Base-by-base conservation (phyloP, 371 early-diverging fungal species). In the Actinomucor elegans region DNA sequence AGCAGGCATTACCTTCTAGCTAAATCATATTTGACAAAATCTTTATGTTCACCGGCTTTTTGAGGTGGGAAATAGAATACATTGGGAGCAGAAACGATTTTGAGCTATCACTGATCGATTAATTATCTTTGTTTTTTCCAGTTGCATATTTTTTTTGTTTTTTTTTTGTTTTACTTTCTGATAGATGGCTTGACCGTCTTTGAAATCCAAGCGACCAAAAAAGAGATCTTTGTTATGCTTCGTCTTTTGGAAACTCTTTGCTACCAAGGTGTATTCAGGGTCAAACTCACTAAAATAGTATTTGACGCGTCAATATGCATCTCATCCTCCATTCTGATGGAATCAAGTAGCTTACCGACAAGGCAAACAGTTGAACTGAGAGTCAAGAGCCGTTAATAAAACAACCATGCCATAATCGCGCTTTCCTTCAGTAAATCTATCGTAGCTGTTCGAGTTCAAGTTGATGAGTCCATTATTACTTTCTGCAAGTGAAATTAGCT, bases 351-450 rank as follows among this genome's bases (percentile, higher is more conserved):
- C 37, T 59, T 81, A 90, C 94, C 71, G 73, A 81, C 94, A 94
- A 23, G 90, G 89, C 18, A 58, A 55, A 63, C 94, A 94, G 36
- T 80, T 70, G 57, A 88, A 79, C 41, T 84, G 75, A 15, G 82
- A 73, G n/a, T 75, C 73, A 33, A 85, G 52, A 5, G 93, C 90
- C 20, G 94, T 94, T 45, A 94, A 69, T 18, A 91, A 66, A 4
- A 89, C 82, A 20, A 87, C 81, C 42, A 90, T 49, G 20, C 89
- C 86, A 64, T 89, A 94, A 65, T 89, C 86, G 31, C 94, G 73
- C 24, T 91, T 92, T 46, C 75, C 79, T 55, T 86, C 83, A 35
- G 88, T 82, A 48, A 79, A 75, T 46, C 86, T 72, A 12, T 74
- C 77, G 57, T 81, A 92, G 17, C 77, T 70, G 34, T 73, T 69